phyloP scores from a whole-genome alignment of 108 stramenopile genomes.

The Skeletonema menzelii region DNA sequence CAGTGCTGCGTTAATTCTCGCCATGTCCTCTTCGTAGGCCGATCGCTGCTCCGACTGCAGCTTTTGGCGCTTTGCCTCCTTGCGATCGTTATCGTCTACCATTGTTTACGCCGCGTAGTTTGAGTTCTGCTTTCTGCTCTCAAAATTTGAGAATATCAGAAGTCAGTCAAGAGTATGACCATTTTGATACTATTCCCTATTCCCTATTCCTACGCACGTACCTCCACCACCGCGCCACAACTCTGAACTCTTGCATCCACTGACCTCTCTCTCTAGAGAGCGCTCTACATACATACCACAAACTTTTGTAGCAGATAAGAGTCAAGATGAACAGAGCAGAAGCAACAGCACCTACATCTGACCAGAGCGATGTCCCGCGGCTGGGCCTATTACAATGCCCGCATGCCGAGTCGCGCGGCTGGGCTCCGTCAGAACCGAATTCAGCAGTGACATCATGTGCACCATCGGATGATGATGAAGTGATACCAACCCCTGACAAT shows the following conservation, averaged over 20 bases:
- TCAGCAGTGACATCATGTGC: neutral
- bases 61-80: conserved; percentile 1
- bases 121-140: neutral
- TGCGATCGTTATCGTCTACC: neutral
- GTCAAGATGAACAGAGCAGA: neutral
- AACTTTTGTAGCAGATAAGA: too few relatives aligned
- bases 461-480: neutral
- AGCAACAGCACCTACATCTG: neutral
- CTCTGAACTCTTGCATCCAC: too few relatives aligned
- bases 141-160: too few relatives aligned
- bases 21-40: conserved; percentile 2
- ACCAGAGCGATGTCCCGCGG: conserved; percentile 1
- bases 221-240: too few relatives aligned
- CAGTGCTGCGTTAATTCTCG: neutral
- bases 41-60: neutral
- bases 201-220: too few relatives aligned
- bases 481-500: neutral
- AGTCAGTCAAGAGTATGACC: too few relatives aligned
- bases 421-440: conserved; percentile 2
- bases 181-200: too few relatives aligned
- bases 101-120: neutral
- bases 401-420: conserved; percentile 27
- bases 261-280: too few relatives aligned
- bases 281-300: too few relatives aligned
- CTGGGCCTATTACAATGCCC: conserved; percentile 36